A percentile compares a stretch with the other conserved stretches of the same genome.
Evolutionary conservation across 148 eudicot genomes (phyloP).

Genomic region (Mesembryanthemum crystallinum): DNA sequence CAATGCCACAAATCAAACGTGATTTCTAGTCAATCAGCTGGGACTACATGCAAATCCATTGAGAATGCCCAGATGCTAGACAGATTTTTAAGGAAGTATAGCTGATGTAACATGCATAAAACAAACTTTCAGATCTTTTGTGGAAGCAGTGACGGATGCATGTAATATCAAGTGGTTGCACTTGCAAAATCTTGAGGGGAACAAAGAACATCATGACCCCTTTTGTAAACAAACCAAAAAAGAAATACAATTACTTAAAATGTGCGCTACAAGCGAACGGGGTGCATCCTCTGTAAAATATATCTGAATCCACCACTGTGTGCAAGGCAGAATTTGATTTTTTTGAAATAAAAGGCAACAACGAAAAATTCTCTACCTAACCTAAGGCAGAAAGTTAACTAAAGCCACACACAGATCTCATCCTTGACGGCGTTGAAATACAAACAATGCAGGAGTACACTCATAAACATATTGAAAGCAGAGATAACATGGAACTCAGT

Average conservation of each 20-base stretch:
- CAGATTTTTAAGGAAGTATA: background rate
- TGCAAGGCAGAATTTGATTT: background rate
- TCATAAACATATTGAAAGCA: background rate
- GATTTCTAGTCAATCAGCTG: too few relatives aligned
- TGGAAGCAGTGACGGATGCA: background rate
- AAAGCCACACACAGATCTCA: background rate
- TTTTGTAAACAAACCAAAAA: too few relatives aligned
- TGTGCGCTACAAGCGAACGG: too few relatives aligned
- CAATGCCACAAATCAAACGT: background rate
- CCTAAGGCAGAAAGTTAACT: background rate
- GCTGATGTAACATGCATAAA: background rate
- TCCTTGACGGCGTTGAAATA: background rate
- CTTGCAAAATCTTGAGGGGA: too few relatives aligned
- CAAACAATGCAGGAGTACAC: background rate
- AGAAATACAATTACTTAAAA: too few relatives aligned
- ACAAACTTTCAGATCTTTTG: background rate
- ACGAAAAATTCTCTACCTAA: too few relatives aligned
- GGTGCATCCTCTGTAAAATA: too few relatives aligned
- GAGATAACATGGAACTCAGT: background rate
- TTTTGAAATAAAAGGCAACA: too few relatives aligned
- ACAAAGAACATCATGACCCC: too few relatives aligned
- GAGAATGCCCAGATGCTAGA: background rate
- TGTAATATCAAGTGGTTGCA: too few relatives aligned
- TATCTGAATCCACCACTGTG: too few relatives aligned
- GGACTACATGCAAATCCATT: background rate